phyloP scores from a whole-genome alignment of 148 eudicot species.

The Heliamphora exappendiculata region DNA sequence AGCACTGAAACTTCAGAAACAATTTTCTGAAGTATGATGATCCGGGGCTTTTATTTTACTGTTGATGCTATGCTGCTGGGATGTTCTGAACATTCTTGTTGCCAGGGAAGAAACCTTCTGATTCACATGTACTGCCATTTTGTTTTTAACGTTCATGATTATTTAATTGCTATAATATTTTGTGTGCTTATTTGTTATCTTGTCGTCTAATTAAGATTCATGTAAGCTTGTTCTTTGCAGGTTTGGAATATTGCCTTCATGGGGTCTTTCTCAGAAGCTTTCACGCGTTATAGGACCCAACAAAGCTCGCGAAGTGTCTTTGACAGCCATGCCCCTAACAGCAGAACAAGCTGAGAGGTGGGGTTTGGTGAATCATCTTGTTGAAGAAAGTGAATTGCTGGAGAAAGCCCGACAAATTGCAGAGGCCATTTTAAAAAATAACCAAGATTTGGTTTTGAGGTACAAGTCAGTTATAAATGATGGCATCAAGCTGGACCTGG shows the following conservation, averaged over 20 bases:
- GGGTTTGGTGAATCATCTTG: slow-evolving; percentile 85
- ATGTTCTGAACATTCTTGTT: not conserved
- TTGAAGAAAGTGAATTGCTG: slow-evolving; percentile 59
- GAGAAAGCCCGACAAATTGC: slow-evolving; percentile 72
- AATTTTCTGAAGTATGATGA: not conserved
- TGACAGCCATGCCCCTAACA: slow-evolving; percentile 59
- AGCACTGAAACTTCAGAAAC: no score
- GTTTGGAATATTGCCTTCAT: slow-evolving; percentile 95
- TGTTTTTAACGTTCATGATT: not conserved
- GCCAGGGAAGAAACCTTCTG: not conserved
- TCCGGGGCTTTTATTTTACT: not conserved
- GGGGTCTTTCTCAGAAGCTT: slow-evolving; percentile 99
- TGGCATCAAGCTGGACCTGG: slow-evolving; percentile 70
- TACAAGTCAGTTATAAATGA: slow-evolving; percentile 90
- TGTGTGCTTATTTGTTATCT: no score
- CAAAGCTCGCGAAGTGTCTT: slow-evolving; percentile 82
- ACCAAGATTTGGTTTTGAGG: slow-evolving; percentile 68
- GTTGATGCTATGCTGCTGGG: not conserved
- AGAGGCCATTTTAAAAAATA: slow-evolving; percentile 66
- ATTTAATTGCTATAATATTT: not conserved
- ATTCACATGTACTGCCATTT: not conserved
- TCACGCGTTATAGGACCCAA: slow-evolving; percentile 77
- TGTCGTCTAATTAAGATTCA: not conserved
- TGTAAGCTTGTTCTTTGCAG: slow-evolving; percentile 28
- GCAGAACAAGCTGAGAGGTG: slow-evolving; percentile 76